A percentile compares a stretch with the other conserved stretches of the same genome.
Evolutionary conservation across 768 basidiomycete genomes (phyloP).

Genomic region (Naematelia aurantialba): DNA sequence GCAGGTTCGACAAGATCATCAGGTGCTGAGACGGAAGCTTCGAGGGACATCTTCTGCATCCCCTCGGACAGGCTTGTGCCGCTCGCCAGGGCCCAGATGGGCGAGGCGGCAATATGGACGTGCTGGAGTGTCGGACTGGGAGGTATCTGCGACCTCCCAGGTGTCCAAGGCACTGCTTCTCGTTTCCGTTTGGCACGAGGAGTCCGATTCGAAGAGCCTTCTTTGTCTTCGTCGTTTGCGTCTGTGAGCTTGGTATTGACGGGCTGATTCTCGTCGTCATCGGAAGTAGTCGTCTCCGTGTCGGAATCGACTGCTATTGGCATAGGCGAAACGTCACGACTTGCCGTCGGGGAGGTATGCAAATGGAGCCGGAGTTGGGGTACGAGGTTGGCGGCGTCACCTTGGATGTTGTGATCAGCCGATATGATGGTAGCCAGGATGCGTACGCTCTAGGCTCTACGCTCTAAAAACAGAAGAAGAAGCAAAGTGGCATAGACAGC

Average conservation of each 20-base stretch:
- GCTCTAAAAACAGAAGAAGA: neutral
- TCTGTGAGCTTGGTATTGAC: slow-evolving; percentile 12
- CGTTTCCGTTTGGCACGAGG: neutral
- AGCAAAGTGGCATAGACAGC: too few species aligned
- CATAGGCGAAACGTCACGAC: slow-evolving; percentile 1
- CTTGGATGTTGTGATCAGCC: too few species aligned
- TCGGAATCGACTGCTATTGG: slow-evolving; percentile 10
- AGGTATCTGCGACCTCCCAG: slow-evolving; percentile 14
- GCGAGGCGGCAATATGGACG: slow-evolving; percentile 33
- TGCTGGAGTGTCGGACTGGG: slow-evolving; percentile 33
- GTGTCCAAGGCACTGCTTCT: slow-evolving; percentile 8
- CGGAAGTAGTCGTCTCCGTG: slow-evolving; percentile 10
- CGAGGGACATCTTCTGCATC: slow-evolving; percentile 30
- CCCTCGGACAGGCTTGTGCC: slow-evolving; percentile 23
- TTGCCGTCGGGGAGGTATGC: slow-evolving; percentile 22
- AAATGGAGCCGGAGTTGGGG: slow-evolving; percentile 51
- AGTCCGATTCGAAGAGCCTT: neutral
- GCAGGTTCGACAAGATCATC: neutral
- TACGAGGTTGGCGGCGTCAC: slow-evolving; percentile 40
- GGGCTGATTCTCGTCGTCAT: slow-evolving; percentile 22
- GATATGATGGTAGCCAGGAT: too few species aligned
- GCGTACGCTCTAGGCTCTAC: too few species aligned
- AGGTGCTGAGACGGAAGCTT: slow-evolving; percentile 3
- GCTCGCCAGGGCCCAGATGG: slow-evolving; percentile 46
- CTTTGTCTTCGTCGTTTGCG: neutral